phyloP scores from a whole-genome alignment of 2,329 filamentous ascomycete species.

The Fusarium sororula region DNA sequence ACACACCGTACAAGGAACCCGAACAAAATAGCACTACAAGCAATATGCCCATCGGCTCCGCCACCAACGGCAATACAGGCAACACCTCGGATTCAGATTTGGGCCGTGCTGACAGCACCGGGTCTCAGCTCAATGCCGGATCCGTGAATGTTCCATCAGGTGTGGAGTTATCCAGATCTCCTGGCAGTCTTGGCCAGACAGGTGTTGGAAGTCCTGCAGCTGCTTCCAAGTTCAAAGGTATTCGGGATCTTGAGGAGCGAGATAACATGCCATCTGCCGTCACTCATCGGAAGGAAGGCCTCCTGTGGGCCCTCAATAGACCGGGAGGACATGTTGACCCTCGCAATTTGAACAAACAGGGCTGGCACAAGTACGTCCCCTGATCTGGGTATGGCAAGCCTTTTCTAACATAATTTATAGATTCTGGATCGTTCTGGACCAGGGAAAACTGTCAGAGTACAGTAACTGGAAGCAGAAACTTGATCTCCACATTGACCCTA shows the following conservation, averaged over 20 bases:
- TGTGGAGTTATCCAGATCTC: conserved; percentile 64
- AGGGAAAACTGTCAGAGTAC: conserved; percentile 96
- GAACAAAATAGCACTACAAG: conserved; percentile 62
- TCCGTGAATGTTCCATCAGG: conserved; percentile 43
- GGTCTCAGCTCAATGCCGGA: conserved; percentile 68
- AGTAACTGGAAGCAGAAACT: conserved; percentile 99
- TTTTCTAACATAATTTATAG: conserved; percentile 55
- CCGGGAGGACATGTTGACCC: conserved; percentile 96
- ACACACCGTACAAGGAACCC: conserved; percentile 75
- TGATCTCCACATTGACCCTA: conserved; percentile 97
- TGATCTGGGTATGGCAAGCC: neutral
- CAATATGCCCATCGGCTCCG: conserved; percentile 43
- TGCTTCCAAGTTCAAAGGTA: conserved; percentile 81
- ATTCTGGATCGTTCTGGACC: conserved; percentile 98
- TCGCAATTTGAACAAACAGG: conserved; percentile 93
- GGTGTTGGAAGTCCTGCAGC: conserved; percentile 61
- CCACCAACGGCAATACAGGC: conserved; percentile 56
- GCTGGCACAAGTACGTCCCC: conserved; percentile 91
- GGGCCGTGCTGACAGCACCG: conserved; percentile 77
- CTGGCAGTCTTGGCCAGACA: conserved; percentile 61
- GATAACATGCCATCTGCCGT: conserved; percentile 64
- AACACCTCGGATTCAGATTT: conserved; percentile 74
- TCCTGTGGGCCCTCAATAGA: conserved; percentile 92
- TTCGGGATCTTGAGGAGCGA: conserved; percentile 90
- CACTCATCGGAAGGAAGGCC: conserved; percentile 85